Base-by-base conservation (phyloP, 2,329 filamentous ascomycete genomes). In the Alternaria consortialis region DNA sequence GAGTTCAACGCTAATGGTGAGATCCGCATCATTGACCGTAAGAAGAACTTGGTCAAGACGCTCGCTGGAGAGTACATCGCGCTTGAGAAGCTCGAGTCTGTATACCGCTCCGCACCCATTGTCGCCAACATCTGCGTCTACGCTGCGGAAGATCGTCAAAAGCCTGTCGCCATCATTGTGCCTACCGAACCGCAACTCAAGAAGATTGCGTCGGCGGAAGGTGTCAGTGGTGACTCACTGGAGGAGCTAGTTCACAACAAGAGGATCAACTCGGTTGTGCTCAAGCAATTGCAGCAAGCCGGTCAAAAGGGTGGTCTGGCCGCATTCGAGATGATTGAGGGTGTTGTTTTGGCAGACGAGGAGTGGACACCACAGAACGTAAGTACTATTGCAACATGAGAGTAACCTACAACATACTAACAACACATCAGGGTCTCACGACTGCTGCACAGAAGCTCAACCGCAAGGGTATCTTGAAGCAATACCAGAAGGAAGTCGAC, bases 41-140 rank as follows among this genome's bases (percentile, higher is more conserved):
- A 97, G 88, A 98, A 98, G 89, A 98, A 98, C 81, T 84, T 98
- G 57, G 92, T 98, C 80, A 98, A 98, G 88, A 94, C 95, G 65
- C 87, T 92, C 67, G 93, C 94, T 62, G 94, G 94, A 70, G 94
- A 98, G 84, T 98, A 98, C 80, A 96, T 98, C 78, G 95, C 94
- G 23, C 87, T 99, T 4, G 94, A 98, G 84, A 97, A 90, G 84
- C 88, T 98, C 61, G 94, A 98, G 82, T 91, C 94, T 3, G 85
- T 97, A 56, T 98, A 97, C 83, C 90, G 94, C 64, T 89, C 92
- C 46, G 87, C 87, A 9, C 85, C 88, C n/a, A 87, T 91, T 9
- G 92, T 97, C 20, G 87, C 87, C 62, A 97, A 97, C 81, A 88
- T 97, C 76, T 95, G 95, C 84, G 86, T 97, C 42, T 91, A 95